Base-by-base conservation (phyloP, 768 basidiomycete genomes). In the Panaeolus papilionaceus region DNA sequence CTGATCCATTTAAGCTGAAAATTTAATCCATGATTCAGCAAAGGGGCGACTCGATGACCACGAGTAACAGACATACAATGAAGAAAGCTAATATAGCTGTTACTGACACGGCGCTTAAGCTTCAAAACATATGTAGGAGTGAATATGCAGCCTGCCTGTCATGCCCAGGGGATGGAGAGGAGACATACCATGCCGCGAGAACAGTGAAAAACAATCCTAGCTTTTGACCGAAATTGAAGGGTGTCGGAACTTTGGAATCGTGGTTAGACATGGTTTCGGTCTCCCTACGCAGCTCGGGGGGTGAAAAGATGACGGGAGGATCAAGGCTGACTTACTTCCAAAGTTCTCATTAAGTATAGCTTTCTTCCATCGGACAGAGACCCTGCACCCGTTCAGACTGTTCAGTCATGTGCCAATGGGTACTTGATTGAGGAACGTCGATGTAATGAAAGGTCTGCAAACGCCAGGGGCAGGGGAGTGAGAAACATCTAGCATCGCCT, bases 1-100 rank as follows among this genome's bases (percentile, higher is more conserved):
- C 70, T 71, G 20, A 72, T 58, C 71, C 70, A 72, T 71, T 69
- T 70, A 37, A 69, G 67, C 70, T 68, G 38, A 45, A 40, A 51
- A 47, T 0, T 4, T 3, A 12, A 61, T 42, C 38, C 26, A n/a
- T 11, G 5, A 23, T 23, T 47, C 4, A 33, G 8, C 9, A 33
- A 26, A 33, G 1, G 51, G 28, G 10, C 18, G 7, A 11, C 18
- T 14, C 7, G 26, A 54, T 54, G 14, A 33, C 4, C 18, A 33
- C 2, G 33, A 7, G 12, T 20, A 16, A 58, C 23, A 23, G 23
- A 23, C 54, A 33, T 58, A 58, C 54, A 1, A 58, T 7, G 12
- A 58, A 37, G 28, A 58, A 58, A 10, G 54, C 54, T 16, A 58
- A 33, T 1, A 58, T 58, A 23, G 54, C 54, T 16, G 54, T 37